A percentile compares a stretch with the other conserved stretches of the same genome.
Evolutionary conservation across 2,329 filamentous ascomycete genomes (phyloP).

Genomic region (Aspergillus tanneri): DNA sequence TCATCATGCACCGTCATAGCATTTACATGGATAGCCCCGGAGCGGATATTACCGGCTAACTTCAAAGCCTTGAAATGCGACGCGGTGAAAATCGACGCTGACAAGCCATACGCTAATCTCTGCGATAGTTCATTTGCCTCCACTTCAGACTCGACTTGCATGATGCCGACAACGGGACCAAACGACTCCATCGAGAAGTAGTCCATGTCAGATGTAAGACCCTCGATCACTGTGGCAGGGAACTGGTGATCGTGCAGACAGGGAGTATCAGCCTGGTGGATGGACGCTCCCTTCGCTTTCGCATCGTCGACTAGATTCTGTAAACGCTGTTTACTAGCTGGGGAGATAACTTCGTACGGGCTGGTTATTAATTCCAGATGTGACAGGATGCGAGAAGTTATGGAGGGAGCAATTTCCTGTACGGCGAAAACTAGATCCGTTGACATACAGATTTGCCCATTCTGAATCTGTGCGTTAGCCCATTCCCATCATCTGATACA

Average conservation of each 20-base stretch:
- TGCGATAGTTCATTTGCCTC: slow-evolving; percentile 25
- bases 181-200: slow-evolving; percentile 32
- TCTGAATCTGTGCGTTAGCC: slow-evolving; percentile 19
- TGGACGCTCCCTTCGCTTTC: slow-evolving; percentile 52
- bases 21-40: slow-evolving; percentile 31
- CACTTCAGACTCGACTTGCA: slow-evolving; percentile 23
- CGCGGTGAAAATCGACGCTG: slow-evolving; percentile 27
- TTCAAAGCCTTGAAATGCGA: slow-evolving; percentile 26
- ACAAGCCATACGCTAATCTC: slow-evolving; percentile 27
- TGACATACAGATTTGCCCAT: slow-evolving; percentile 76
- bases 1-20: slow-evolving; percentile 25
- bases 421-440: slow-evolving; percentile 67
- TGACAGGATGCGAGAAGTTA: neutral
- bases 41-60: slow-evolving; percentile 24
- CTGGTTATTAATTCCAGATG: neutral
- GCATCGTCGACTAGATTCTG: slow-evolving; percentile 44
- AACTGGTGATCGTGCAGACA: neutral
- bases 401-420: slow-evolving; percentile 8
- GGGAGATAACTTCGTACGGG: slow-evolving; percentile 2
- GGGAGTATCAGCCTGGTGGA: slow-evolving; percentile 23
- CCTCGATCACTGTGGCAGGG: slow-evolving; percentile 8
- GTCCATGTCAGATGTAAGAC: slow-evolving; percentile 10
- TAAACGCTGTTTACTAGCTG: slow-evolving; percentile 15
- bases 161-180: slow-evolving; percentile 26
- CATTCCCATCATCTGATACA: neutral